Percentiles rank a stretch among this genome's conserved stretches.
phyloP scores from a whole-genome alignment of 129 eudicot genomes.

The carrot (Daucus carota) region DH1_v3.0 NC_030381.2:26088501-26089000 shows the following conservation, averaged over 20 bases:
- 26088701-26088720: slow-evolving; percentile 28
- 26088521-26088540: not conserved
- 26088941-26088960: slow-evolving; percentile 72
- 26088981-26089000: slow-evolving; percentile 69
- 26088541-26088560: not conserved
- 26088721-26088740: slow-evolving; percentile 20
- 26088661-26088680: slow-evolving; percentile 76
- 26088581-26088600: slow-evolving; percentile 74
- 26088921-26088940: slow-evolving; percentile 67
- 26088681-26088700: slow-evolving; percentile 24
- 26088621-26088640: slow-evolving; percentile 67
- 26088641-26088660: slow-evolving; percentile 83
- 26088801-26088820: slow-evolving; percentile 23
- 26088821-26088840: slow-evolving; percentile 23
- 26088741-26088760: slow-evolving; percentile 30
- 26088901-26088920: slow-evolving; percentile 54
- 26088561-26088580: slow-evolving; percentile 25
- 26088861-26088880: slow-evolving; percentile 31
- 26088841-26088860: slow-evolving; percentile 53
- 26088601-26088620: slow-evolving; percentile 67
- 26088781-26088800: slow-evolving; percentile 32
- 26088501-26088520: not conserved
- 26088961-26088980: slow-evolving; percentile 68
- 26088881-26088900: slow-evolving; percentile 35
- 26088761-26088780: slow-evolving; percentile 20